Evolutionary conservation across 2,329 filamentous ascomycete species (phyloP), one percentile per base, ranked within the genome.

Genomic region (Calonectria ilicicola): DNA sequence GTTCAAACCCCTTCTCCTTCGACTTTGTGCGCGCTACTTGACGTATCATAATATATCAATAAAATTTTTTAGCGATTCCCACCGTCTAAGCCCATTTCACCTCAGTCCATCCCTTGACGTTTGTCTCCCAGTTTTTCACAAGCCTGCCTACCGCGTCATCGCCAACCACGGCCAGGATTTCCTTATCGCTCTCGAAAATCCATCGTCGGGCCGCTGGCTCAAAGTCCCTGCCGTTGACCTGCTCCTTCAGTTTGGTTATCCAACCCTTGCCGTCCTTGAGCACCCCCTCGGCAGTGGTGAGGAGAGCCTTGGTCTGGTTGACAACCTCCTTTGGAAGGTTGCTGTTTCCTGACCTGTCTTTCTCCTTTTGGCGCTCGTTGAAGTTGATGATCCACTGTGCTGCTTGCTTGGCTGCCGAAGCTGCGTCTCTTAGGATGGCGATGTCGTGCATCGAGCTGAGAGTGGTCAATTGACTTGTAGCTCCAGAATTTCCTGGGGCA

Each of bases 291-390:
- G 84, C 83, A 0, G 76, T 74, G 0, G 72, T 42, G 9, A 81
- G 81, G 42, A 87, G 69, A 1, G 74, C 74, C 77, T 85, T 87
- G 14, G 84, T 72, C 27, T 82, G 79, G 1, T 80, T 32, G 14
- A 83, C 73, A 1, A 83, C 78, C 1, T 86, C 85, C 49, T 85
- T 86, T 2, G 83, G 81, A 12, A 86, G 75, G 14, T 79, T 81
- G 58, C 81, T 85, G 72, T 82, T 83, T 1, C 84, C 84, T 0
- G 83, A 85, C 7, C 83, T 79, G 58, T 85, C 84, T 5, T 83
- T 80, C 53, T 84, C 83, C 71, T 83, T 85, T 67, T 85, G 82
- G 6, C 81, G 81, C n/a, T 85, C 83, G 56, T 84, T 83, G 58
- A 83, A 83, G 1, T 73, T 58, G 2, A 83, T 67, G 3, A 86